Base-by-base conservation (phyloP, 1,139 yeast species). In the Saccharomycopsis phalli region DNA sequence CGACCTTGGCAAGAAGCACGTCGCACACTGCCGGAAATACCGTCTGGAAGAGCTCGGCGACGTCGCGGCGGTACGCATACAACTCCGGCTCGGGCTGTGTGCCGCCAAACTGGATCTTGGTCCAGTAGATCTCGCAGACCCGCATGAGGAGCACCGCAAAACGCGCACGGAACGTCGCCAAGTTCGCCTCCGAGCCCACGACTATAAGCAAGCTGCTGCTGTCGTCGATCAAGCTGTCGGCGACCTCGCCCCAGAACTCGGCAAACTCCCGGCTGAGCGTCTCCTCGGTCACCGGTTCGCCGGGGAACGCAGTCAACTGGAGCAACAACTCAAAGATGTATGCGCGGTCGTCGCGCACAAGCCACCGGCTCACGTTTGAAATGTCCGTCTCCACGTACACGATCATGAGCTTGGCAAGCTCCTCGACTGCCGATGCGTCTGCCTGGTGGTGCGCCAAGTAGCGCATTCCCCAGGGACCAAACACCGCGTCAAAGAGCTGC, bases 181-280 rank as follows among this genome's bases (percentile, higher is more conserved):
- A 47, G 2, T 44, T 48, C 6, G 51, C 45, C 35, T 59, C 59
- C 13, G 53, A 48, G 11, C 59, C 58, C 18, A 70, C 50, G 2
- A 63, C 36, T 13, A 55, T 54, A 37, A 57, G 50, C n/a, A 72
- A 52, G 1, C 62, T 49, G 16, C 64, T 80, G n/a, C 59, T 68
- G 42, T 74, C 80, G 49, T 73, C 80, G 16, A 69, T 61, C 44
- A 71, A 73, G 1, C 73, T 68, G 47, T 82, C 93, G 7, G 80
- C 75, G 40, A 81, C 65, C 44, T 77, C 80, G 41, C 74, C 72
- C 97, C 97, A 91, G 53, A 87, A 84, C 40, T 77, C 77, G 4
- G 83, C 64, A 50, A 86, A 65, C 42, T 76, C 79, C 34, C 69
- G 74, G 13, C 94, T 80, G 10, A 82, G 62, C 13, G 61, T 61